Conservation (phyloP, 345 rosid genomes). For the Clausena lansium region DNA sequence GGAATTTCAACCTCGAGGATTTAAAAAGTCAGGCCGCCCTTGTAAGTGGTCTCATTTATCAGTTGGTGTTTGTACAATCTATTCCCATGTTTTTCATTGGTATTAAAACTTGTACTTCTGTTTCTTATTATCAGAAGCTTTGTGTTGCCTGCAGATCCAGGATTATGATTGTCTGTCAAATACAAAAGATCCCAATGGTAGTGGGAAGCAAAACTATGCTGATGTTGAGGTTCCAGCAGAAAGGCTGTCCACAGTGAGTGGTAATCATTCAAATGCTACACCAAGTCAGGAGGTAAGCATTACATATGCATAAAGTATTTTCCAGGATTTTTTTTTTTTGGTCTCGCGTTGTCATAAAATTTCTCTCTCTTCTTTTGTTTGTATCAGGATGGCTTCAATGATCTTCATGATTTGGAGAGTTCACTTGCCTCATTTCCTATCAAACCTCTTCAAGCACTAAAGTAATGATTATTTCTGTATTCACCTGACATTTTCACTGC, state of each 20-base stretch:
- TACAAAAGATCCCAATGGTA: conserved; percentile 47
- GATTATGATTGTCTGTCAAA: conserved; percentile 55
- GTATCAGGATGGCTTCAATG: conserved; percentile 65
- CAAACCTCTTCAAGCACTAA: conserved; percentile 85
- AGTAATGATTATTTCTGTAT: conserved; percentile 36
- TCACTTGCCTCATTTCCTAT: conserved; percentile 77
- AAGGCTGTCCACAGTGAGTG: conserved; percentile 39
- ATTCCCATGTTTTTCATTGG: neutral
- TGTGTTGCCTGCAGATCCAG: conserved; percentile 59
- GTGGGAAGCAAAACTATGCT: conserved; percentile 42
- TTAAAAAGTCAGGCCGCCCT: conserved; percentile 89
- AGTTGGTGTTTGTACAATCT: conserved; percentile 4
- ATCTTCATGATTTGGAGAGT: conserved; percentile 68
- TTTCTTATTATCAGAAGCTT: conserved; percentile 11
- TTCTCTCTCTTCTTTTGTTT: conserved; percentile 22
- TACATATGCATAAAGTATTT: conserved; percentile 5
- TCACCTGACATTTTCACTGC: conserved; percentile 6
- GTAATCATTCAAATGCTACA: conserved; percentile 46
- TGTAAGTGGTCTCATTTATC: conserved; percentile 43
- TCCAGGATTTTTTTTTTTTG: conserved; percentile 10
- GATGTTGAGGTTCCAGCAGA: conserved; percentile 35
- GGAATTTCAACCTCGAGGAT: conserved; percentile 99
- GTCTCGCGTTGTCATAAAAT: conserved; percentile 13
- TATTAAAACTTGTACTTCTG: neutral
- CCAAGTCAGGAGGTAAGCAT: conserved; percentile 61